Percentiles rank a stretch among this genome's conserved stretches.
Conservation (phyloP, 2,329 filamentous ascomycete genomes). For the Penicillium griseofulvum region DNA sequence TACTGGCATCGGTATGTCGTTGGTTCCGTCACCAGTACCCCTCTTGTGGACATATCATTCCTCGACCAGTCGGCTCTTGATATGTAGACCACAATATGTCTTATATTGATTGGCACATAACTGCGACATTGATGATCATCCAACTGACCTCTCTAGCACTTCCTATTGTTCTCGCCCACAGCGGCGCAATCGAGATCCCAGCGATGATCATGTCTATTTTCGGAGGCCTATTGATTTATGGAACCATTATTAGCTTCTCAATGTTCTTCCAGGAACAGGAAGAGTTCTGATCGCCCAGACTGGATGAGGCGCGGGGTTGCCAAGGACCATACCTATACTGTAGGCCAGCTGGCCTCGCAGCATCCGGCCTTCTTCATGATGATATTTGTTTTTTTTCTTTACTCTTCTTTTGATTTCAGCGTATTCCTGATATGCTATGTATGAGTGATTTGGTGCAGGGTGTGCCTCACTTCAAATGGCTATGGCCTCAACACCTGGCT, state of each 20-base stretch:
- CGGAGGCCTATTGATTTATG: conserved; percentile 91
- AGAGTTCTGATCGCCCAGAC: conserved; percentile 65
- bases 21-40: neutral
- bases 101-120: neutral
- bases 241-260: conserved; percentile 95
- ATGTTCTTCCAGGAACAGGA: conserved; percentile 99
- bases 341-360: neutral
- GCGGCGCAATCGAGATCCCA: conserved; percentile 72
- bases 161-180: conserved; percentile 83
- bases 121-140: neutral
- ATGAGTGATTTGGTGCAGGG: conserved; percentile 16
- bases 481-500: conserved; percentile 14
- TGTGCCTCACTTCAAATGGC: conserved; percentile 8
- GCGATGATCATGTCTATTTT: conserved; percentile 95
- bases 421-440: conserved; percentile 24
- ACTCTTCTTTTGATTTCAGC: conserved; percentile 19
- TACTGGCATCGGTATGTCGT: conserved; percentile 86
- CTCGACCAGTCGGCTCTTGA: neutral
- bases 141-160: conserved; percentile 60
- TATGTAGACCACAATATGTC: neutral
- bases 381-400: conserved; percentile 21
- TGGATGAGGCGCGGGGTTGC: conserved; percentile 1
- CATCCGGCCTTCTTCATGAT: conserved; percentile 11
- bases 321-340: neutral
- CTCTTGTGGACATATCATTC: neutral